Base-by-base conservation (phyloP, 73 alveolate genomes). In the Uronychia binucleata region DNA sequence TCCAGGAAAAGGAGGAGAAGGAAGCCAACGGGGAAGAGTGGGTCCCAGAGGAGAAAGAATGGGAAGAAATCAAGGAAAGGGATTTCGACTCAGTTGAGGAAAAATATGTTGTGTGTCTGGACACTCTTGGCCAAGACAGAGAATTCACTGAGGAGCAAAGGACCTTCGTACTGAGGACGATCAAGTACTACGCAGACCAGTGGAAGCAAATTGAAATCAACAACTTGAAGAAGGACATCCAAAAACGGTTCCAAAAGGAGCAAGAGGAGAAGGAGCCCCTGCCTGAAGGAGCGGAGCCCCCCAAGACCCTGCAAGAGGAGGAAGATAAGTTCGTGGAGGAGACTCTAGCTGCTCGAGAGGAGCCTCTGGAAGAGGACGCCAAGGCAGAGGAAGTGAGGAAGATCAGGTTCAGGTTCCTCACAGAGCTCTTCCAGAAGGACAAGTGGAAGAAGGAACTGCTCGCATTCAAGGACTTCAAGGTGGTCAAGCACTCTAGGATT, bases 81-180 rank as follows among this genome's bases (percentile, higher is more conserved):
- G 96, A 96, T 31, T 97, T 79, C 74, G 85, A 80, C 60, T 83
- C 92, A 31, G 91, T 59, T 75, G 94, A 96, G 67, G 90, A 89
- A 86, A 77, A 89, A 74, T 95, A 85, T 83, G 98, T 97, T 59
- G 96, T 97, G 30, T 93, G 98, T 86, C 79, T 96, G 33, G 99
- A 97, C 88, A 97, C 99, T 34, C 86, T 97, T 81, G 99, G 99
- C 35, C 89, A 97, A 86, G 99, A 97, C 81, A 88, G 97, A 59
- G 98, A 87, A 58, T 89, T 92, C 59, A 80, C 92, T 76, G 98
- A 92, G 30, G 95, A 93, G 58, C 94, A 97, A 87, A 95, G 84
- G 83, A 74, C 87, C 34, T 90, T 67, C 59, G 90, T 89, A 13
- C 91, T 91, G 75, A 82, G 86, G 25, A 77, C 94, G 27, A 95